Evolutionary conservation across 306 rosid genomes (phyloP).

Genomic region (Clitoria ternatea): DNA sequence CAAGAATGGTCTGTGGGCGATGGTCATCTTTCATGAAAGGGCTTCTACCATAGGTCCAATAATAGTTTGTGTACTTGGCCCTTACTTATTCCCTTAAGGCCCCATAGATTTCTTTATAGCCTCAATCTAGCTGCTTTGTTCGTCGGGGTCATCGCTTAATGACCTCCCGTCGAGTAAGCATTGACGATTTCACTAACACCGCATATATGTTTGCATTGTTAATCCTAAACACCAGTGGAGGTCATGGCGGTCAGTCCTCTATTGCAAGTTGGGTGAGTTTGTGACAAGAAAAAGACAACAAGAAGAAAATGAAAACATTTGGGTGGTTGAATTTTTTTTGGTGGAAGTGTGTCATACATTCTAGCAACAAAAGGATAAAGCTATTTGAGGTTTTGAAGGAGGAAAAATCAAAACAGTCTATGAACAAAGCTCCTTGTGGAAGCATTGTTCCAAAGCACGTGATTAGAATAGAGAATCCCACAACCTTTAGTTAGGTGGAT

Average conservation of each 20-base stretch:
- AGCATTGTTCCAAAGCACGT: no score
- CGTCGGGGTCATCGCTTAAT: conserved; percentile 34
- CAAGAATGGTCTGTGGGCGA: not conserved
- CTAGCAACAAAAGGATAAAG: no score
- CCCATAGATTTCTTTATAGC: conserved; percentile 48
- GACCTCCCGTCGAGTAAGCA: conserved; percentile 32
- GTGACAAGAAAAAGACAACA: not conserved
- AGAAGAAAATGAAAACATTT: not conserved
- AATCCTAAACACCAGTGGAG: conserved; percentile 7
- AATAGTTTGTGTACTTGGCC: conserved; percentile 48
- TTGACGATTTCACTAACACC: conserved; percentile 12
- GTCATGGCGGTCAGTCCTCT: conserved; percentile 16
- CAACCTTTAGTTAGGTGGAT: no score
- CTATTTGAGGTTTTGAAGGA: not conserved
- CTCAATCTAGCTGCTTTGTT: conserved; percentile 27
- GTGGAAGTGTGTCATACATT: no score
- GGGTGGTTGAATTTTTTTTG: not conserved
- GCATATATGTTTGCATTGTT: conserved; percentile 26
- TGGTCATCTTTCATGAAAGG: conserved; percentile 57
- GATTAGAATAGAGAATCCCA: no score
- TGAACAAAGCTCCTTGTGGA: no score
- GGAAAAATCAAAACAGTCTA: not conserved
- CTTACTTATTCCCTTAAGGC: conserved; percentile 57
- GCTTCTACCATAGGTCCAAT: conserved; percentile 68
- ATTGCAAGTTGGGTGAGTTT: not conserved